Evolutionary conservation across 176 grass and related monocot genomes (phyloP), one percentile per base, ranked within the genome.

Genomic region (Triticum monococcum): DNA sequence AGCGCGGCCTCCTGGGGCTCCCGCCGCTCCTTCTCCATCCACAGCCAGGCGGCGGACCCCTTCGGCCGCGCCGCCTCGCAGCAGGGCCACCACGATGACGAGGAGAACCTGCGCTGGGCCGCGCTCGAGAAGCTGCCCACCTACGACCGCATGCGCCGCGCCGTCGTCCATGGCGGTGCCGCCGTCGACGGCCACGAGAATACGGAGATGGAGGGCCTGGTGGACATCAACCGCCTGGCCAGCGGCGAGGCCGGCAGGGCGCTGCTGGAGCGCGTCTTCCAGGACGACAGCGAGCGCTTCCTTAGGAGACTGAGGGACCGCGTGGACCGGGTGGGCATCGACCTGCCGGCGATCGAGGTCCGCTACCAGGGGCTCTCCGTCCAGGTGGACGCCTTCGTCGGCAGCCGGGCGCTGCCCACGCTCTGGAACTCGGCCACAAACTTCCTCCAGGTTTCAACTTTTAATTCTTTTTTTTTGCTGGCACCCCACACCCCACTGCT

Each of bases 201-300:
- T 0, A 8, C 36, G 36, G 48, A 36, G 69, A 3, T 12, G 22
- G 9, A 9, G 9, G 68, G n/a, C 0, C 0, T 24, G n/a, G 37
- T 45, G 22, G 70, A 73, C 50, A 18, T 54, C 16, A 5, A 18
- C 50, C 50, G 6, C 50, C 50, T 54, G 1, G 50, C 50, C 5
- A 54, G 50, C 50, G 50, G 50, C 16, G 50, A 54, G 16, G 50
- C 50, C 14, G 50, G 16, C 5, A 5, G 50, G 16, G 50, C 50
- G 16, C 50, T 54, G 16, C 50, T 54, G 5, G 50, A 83, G 18
- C 63, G 84, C 9, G 80, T 92, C 41, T 85, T 97, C 37, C 57
- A 91, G 84, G 90, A 94, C 83, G 95, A 97, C 78, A 91, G 88
- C 65, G 95, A 97, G 81, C 80, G 86, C 0, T 89, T 97, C 62